Evolutionary conservation across 345 rosid species (phyloP), one percentile per base, ranked within the genome.

Genomic region (Turnera subulata): DNA sequence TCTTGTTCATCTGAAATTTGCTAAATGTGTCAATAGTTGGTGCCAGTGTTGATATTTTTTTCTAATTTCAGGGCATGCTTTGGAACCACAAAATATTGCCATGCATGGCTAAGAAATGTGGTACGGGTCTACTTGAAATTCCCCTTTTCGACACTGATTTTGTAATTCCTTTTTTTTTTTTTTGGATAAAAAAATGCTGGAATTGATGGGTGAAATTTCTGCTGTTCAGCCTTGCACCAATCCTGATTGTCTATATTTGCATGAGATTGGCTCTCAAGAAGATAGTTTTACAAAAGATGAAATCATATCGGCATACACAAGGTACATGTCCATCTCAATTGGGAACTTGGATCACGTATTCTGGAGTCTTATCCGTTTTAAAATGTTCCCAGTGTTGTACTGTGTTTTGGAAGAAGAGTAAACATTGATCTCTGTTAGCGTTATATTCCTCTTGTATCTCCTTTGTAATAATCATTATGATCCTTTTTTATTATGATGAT

Each of bases 221-320:
- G 26, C 68, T 75, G 59, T 55, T 59, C 81, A 91, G 96, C 81
- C 89, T 61, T 92, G 98, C 80, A 83, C 59, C 83, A 92, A 86
- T 80, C 92, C 95, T 40, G 98, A 92, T 57, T 92, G 98, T 68
- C 77, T 89, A 47, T 92, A 92, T 82, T 71, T 92, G 85, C 96
- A 92, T 42, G 98, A 92, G 73, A 68, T 86, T 71, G 95, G 96
- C 37, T 86, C 91, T 29, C 91, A 77, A 50, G 98, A 88, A 71
- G 95, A 88, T 72, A 92, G 98, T 76, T 92, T 88, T 59, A 86
- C 96, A 11, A 92, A 92, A 81, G 96, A 89, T 75, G 96, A 89
- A 76, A 74, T 83, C 53, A 80, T 88, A 70, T 86, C 96, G 45
- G 95, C 90, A 2, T 75, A 81, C 66, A 81, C 95, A 49, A 86